Evolutionary conservation across 306 rosid genomes (phyloP), one percentile per base, ranked within the genome.

Genomic region (Sicyos baderoa): DNA sequence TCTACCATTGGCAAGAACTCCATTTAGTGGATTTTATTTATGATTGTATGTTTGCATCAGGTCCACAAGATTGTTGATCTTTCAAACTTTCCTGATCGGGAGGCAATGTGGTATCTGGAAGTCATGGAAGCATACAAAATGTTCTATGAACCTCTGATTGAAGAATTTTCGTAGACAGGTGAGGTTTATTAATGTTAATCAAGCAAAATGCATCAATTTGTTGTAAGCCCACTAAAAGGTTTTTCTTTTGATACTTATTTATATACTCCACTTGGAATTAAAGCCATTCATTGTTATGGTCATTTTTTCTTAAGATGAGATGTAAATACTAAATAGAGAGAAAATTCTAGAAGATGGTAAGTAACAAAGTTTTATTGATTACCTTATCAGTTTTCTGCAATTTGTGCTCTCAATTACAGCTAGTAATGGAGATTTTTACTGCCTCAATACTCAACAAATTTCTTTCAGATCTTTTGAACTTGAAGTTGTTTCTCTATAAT

Each of bases 41-140:
- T 32, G 27, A 10, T 22, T 71, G 2, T 25, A 55, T 72, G 49
- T 66, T 57, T 17, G 62, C 23, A 29, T 63, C 78, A 91, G 96
- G 85, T 87, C 72, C 96, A 89, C 82, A 92, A 92, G 91, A 86
- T 92, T 79, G 95, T 89, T 73, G 98, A 92, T 81, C 95, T 92
- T 70, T 92, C 96, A 13, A 65, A 72, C 9, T 78, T 68, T 42
- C 95, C 95, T 3, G 81, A 83, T 71, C 86, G 98, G 59, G 96
- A 89, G 79, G 87, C 95, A 40, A 87, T 89, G 88, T 92, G 98
- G 96, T 83, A 87, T 78, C 93, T 92, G 16, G 98, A 92, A 85
- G 95, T 92, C 72, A 66, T 92, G 32, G 98, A 92, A 75, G 96
- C 93, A 47, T 85, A 79, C 77, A 86, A 89, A 68, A 64, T 92